Base-by-base conservation (phyloP, 179 eudicot species). In the Silene coronaria region DNA sequence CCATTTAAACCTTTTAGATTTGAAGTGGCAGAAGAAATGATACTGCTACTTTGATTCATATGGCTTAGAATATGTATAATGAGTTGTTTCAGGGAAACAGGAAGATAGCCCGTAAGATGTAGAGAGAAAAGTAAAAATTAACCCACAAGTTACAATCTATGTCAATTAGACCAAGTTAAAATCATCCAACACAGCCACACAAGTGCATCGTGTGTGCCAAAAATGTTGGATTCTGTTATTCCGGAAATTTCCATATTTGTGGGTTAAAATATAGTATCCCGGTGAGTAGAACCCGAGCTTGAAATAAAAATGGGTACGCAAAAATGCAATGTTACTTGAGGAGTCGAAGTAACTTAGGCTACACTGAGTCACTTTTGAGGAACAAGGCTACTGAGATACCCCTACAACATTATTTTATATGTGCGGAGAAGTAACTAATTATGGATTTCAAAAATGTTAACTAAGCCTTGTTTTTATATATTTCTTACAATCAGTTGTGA, bases 1-100 rank as follows among this genome's bases (percentile, higher is more conserved):
- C 81, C 73, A 26, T 17, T 28, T 60, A 67, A 66, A 67, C 77
- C 74, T 76, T 68, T 48, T 19, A 34, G 75, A 67, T 74, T 32
- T 59, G 73, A 45, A 28, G 51, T 61, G 61, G 34, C 42, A 24
- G 67, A 46, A 75, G 64, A 59, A 73, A 63, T 55, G 76, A 71
- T 23, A 63, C 51, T 71, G 66, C 57, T 42, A 65, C 61, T 72
- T 73, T 55, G 42, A 67, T 67, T 73, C 73, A 38, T 36, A 23
- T 74, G 78, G 75, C 73, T 67, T 42, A 21, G 57, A 22, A 2
- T 68, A 42, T 68, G 72, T 34, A 11, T 16, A 36, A 23, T 10
- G 38, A 30, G 67, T 27, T 63, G 26, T 63, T 63, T 48, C 30
- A 27, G 23, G 19, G 67, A 27, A 24, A 26, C 17, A 2, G 30